Conservation (phyloP, 768 basidiomycete genomes). For the Udeniomyces megalosporus region DNA sequence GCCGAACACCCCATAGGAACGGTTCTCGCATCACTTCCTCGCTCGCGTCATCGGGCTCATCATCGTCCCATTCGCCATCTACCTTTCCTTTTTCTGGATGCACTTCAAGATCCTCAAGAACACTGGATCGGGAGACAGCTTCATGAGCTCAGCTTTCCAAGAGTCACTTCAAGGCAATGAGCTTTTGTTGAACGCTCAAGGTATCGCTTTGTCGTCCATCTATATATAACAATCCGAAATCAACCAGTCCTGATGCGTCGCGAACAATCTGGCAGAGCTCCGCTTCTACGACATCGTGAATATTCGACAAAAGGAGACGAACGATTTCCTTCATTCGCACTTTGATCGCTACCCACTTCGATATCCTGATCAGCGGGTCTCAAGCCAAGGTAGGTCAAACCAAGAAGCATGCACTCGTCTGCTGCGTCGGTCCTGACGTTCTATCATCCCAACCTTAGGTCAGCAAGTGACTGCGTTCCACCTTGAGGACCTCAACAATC, state of each 20-base stretch:
- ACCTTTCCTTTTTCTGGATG: constrained; percentile 88
- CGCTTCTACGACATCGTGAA: constrained; percentile 81
- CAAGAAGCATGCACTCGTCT: no score
- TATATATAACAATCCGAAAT: no score
- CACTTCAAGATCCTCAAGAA: constrained; percentile 77
- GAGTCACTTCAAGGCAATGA: constrained; percentile 87
- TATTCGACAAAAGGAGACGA: constrained; percentile 79
- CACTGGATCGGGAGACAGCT: constrained; percentile 82
- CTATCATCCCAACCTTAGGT: constrained; percentile 38
- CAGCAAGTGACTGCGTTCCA: constrained; percentile 94
- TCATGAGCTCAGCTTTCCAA: constrained; percentile 98
- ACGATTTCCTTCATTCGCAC: constrained; percentile 87
- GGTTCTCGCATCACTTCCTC: constrained; percentile 73
- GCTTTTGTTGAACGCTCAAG: constrained; percentile 76
- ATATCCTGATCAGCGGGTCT: constrained; percentile 90
- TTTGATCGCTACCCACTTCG: constrained; percentile 74
- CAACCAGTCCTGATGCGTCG: no score
- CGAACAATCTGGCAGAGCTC: constrained; percentile 65
- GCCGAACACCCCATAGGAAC: no score
- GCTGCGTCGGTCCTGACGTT: not conserved
- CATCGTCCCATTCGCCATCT: constrained; percentile 69
- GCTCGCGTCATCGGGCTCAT: constrained; percentile 77
- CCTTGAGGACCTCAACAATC: constrained; percentile 84
- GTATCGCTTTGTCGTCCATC: constrained; percentile 33
- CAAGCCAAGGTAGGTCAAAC: constrained; percentile 55